Percentiles rank a stretch among this genome's conserved stretches.
These are phyloP conservation scores for Tolypocladium cylindrosporum DNA, from an alignment of 2,329 filamentous ascomycete species.

Conservation along the genomic window DNA sequence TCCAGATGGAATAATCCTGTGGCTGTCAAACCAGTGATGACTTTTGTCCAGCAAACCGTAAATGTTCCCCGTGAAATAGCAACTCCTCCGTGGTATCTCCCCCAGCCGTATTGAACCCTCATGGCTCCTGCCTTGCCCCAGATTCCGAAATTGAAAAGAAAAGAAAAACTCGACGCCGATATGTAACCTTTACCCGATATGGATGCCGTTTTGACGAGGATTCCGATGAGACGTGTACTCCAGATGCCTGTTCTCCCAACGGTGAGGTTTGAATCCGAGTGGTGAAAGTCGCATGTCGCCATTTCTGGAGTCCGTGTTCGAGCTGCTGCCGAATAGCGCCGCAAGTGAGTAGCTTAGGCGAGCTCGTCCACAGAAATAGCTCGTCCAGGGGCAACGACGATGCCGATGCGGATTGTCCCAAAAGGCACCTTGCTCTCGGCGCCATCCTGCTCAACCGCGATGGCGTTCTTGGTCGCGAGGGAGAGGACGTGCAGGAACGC, in stretches of 20 bases:
- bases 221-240: not conserved
- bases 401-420: conserved; percentile 36
- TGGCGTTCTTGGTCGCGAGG: conserved; percentile 54
- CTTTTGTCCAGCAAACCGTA: not conserved
- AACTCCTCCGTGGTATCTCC: not conserved
- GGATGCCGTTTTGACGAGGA: not conserved
- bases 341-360: not conserved
- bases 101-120: not conserved
- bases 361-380: not conserved
- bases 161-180: not conserved
- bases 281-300: not conserved
- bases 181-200: not conserved
- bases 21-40: not conserved
- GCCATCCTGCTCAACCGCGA: conserved; percentile 52
- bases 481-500: conserved; percentile 66
- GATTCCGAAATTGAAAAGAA: not conserved
- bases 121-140: not conserved
- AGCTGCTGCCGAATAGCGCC: not conserved
- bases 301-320: not conserved
- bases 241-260: not conserved
- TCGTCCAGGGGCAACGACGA: conserved; percentile 9
- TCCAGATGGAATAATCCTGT: not conserved
- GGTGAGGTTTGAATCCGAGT: not conserved
- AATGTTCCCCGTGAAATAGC: not conserved
- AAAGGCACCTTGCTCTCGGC: conserved; percentile 26